Base-by-base conservation (phyloP, 257 asterid genomes). In the Gentiana macrophylla region DNA sequence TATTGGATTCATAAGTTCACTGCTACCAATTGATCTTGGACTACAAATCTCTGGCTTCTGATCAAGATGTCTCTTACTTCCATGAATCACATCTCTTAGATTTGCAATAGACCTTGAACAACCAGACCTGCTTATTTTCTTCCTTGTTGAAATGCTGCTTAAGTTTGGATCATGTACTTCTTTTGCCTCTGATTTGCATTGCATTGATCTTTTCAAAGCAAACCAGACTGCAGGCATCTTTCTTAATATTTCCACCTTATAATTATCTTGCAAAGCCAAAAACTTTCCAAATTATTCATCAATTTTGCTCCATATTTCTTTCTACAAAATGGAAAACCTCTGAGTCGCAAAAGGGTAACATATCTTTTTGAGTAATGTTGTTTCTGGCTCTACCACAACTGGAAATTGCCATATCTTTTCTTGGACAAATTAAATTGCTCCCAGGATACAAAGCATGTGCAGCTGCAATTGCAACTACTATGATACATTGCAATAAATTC, bases 21-120 rank as follows among this genome's bases (percentile, higher is more conserved):
- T 82, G 70, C 96, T 86, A 0, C 94, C 94, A 24, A 87, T 84
- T 9, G 96, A 87, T 70, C 96, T 79, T 11, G 98, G 96, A 52
- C 96, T 87, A 49, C 94, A 86, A 33, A 80, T 69, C 36, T 88
- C 71, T 2, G 94, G 89, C 75, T 73, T 80, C 24, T 24, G 24
- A 13, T 77, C 94, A 15, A 72, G 58, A 61, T 86, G 94, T 55
- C 97, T 71, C 68, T 90, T 90, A 82, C 97, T 90, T 50, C 96
- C 97, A 35, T 88, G 90, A 53, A 86, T 82, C 56, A 86, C 97
- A 57, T 86, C 94, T 60, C 81, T 84, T 45, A 84, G 77, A 73
- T 86, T 90, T 12, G 96, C 97, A 12, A 90, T 86, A 3, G 97
- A 90, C 71, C 86, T 74, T 4, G 98, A 90, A 60, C 96, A 90